Conservation (phyloP, 768 basidiomycete species). For the Pluteus cervinus region DNA sequence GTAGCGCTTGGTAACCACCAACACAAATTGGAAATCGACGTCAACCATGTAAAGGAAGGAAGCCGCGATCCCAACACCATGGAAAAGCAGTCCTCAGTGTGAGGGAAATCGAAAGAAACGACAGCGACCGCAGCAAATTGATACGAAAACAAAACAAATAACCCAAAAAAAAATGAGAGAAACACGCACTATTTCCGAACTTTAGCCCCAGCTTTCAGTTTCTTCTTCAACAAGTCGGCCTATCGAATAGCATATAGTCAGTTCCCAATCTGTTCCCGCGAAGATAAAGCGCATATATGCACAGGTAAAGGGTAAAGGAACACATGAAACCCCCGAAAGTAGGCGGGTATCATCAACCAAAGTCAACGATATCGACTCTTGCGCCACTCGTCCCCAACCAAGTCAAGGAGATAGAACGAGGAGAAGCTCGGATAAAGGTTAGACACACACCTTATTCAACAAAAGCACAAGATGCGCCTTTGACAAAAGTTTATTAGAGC, state of each 20-base stretch:
- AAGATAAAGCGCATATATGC: not conserved
- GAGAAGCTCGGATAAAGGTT: too few relatives aligned
- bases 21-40: too few relatives aligned
- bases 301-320: too few relatives aligned
- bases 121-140: too few relatives aligned
- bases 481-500: constrained; percentile 68
- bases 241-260: constrained; percentile 19
- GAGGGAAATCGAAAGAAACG: too few relatives aligned
- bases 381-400: too few relatives aligned
- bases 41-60: too few relatives aligned
- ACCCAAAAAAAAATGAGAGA: constrained; percentile 5
- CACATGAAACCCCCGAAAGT: too few relatives aligned
- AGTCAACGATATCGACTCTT: not conserved
- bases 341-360: constrained; percentile 7
- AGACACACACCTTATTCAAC: constrained; percentile 62
- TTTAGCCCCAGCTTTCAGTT: constrained; percentile 59
- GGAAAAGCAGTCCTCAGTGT: too few relatives aligned
- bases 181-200: constrained; percentile 71
- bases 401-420: too few relatives aligned
- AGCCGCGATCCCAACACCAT: too few relatives aligned
- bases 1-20: too few relatives aligned
- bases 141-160: constrained; percentile 3
- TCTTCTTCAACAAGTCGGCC: constrained; percentile 69
- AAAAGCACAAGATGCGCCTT: constrained; percentile 70
- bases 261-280: not conserved